phyloP scores from a whole-genome alignment of 768 basidiomycete genomes.

The Lentinula edodes region DNA sequence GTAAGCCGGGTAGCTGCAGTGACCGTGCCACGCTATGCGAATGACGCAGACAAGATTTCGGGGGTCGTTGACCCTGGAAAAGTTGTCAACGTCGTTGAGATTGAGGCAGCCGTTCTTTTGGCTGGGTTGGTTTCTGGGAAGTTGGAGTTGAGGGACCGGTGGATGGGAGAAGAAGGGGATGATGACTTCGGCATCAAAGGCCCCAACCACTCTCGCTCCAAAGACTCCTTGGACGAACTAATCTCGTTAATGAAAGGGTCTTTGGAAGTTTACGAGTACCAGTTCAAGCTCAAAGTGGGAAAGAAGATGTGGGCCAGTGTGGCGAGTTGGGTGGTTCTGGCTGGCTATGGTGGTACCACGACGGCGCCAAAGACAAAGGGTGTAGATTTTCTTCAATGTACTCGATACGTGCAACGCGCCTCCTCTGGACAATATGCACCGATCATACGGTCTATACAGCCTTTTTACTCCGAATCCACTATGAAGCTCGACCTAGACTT shows the following conservation, averaged over 20 bases:
- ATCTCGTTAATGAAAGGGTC: neutral
- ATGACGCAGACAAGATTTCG: neutral
- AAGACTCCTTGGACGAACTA: neutral
- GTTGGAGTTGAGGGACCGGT: neutral
- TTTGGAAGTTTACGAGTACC: neutral
- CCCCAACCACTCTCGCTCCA: too few relatives aligned
- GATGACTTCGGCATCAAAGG: neutral
- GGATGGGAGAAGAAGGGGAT: neutral
- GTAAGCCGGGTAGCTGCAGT: too few relatives aligned
- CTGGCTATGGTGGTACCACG: neutral
- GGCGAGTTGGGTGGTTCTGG: neutral
- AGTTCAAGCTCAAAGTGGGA: neutral
- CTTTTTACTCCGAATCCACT: neutral
- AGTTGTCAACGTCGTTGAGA: neutral
- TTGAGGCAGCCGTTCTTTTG: neutral
- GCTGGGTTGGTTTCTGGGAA: neutral
- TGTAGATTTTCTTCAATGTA: neutral
- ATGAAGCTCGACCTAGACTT: slow-evolving; percentile 10
- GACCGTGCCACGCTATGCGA: too few relatives aligned
- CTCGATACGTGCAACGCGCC: too few relatives aligned
- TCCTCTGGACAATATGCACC: neutral
- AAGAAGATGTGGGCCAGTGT: neutral
- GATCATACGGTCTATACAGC: neutral
- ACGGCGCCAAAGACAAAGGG: neutral
- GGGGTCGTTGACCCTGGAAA: neutral